Conservation (phyloP, 2,329 filamentous ascomycete species). For the Cordyceps militaris region DNA sequence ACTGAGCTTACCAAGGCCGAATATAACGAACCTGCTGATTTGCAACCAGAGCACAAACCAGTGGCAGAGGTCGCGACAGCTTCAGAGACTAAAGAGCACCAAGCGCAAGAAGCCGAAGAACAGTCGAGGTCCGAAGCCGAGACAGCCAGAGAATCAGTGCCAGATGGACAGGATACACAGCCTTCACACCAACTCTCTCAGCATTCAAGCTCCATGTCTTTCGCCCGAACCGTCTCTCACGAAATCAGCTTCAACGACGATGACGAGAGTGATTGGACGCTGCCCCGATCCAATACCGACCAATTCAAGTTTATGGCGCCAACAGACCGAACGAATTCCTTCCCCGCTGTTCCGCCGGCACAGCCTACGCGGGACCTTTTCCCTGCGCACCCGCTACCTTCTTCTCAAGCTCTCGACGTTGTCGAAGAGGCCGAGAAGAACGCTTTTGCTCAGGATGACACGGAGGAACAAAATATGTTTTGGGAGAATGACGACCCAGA, state of each 20-base stretch:
- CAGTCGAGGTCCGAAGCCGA: background rate
- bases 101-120: background rate
- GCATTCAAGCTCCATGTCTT: slow-evolving; percentile 55
- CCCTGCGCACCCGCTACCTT: slow-evolving; percentile 34
- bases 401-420: slow-evolving; percentile 47
- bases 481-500: background rate
- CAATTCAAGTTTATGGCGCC: slow-evolving; percentile 54
- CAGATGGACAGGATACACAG: background rate
- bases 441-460: slow-evolving; percentile 35
- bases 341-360: slow-evolving; percentile 47
- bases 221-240: slow-evolving; percentile 56
- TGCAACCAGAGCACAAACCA: background rate
- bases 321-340: slow-evolving; percentile 55
- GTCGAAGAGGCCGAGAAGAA: slow-evolving; percentile 46
- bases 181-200: slow-evolving; percentile 29
- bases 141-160: background rate
- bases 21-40: background rate
- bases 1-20: background rate
- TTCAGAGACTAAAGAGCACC: too few relatives aligned
- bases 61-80: background rate
- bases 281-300: slow-evolving; percentile 46
- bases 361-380: slow-evolving; percentile 20
- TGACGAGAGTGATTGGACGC: slow-evolving; percentile 52
- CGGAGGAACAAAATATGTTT: slow-evolving; percentile 17
- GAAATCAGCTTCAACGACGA: slow-evolving; percentile 55